A percentile compares a stretch with the other conserved stretches of the same genome.
These are phyloP conservation scores for Ananas comosus DNA, from an alignment of 176 grass and related monocot species.

Conservation along the genomic window DNA sequence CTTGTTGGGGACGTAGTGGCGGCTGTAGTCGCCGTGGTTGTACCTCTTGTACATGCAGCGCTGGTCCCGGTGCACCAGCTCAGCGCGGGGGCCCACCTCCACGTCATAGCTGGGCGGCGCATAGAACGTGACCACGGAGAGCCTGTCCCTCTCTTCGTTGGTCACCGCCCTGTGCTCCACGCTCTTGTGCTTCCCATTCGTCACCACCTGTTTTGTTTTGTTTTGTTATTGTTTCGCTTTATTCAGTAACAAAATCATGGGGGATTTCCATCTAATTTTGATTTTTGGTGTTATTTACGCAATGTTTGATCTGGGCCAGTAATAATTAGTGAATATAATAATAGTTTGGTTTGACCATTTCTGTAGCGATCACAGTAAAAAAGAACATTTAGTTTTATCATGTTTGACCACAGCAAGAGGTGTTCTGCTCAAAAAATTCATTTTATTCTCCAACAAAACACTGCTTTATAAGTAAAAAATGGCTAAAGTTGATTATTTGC, in stretches of 20 bases:
- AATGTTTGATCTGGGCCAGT: not conserved
- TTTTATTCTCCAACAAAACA: no score
- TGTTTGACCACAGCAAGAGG: no score
- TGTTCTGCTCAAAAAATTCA: no score
- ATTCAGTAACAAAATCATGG: no score
- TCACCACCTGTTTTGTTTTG: slow-evolving; percentile 39
- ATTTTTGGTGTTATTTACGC: not conserved
- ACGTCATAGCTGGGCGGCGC: slow-evolving; percentile 85
- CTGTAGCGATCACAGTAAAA: no score
- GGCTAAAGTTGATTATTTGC: no score
- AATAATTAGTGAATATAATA: not conserved
- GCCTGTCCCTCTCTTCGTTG: slow-evolving; percentile 28
- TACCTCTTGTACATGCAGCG: slow-evolving; percentile 53
- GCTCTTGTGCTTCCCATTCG: slow-evolving; percentile 84
- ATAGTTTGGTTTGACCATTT: no score
- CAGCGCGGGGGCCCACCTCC: slow-evolving; percentile 56
- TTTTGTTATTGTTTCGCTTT: no score
- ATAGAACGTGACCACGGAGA: slow-evolving; percentile 79
- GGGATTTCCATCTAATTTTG: no score
- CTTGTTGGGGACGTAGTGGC: slow-evolving; percentile 72
- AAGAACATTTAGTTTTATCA: no score
- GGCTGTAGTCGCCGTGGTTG: slow-evolving; percentile 83
- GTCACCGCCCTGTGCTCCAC: slow-evolving; percentile 79
- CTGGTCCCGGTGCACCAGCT: slow-evolving; percentile 39
- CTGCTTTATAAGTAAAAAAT: no score